Base-by-base conservation (phyloP, 768 basidiomycete genomes). In the Fistulinella prunicolor region DNA sequence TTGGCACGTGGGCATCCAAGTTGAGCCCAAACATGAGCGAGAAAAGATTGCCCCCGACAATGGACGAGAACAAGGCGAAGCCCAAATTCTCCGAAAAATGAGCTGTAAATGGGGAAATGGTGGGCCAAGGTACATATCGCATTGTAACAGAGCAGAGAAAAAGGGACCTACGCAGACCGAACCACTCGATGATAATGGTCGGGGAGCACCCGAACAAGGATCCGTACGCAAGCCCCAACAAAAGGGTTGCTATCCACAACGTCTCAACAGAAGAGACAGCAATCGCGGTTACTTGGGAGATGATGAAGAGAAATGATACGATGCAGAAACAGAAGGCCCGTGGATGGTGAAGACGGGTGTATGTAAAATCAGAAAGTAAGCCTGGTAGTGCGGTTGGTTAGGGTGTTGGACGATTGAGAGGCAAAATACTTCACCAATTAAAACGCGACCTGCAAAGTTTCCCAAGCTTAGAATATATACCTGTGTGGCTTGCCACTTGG, bases 31-130 rank as follows among this genome's bases (percentile, higher is more conserved):
- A 94, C 37, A 83, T 71, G 43, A 94, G 56, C 17, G 89, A 91
- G 64, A 92, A 88, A 1, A 93, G 38, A 67, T 94, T 94, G 0
- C 86, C 86, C 4, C 85, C 87, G 6, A 84, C 16, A 45, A 91
- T 68, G 1, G 93, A 89, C 1, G 87, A 78, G 38, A 90, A 67
- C 17, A 80, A 79, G 20, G 87, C 72, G 60, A 79, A 89, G 9
- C 91, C 91, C 86, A 85, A 91, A 66, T 94, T 94, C 70, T 93
- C 85, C 1, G 83, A 84, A 56, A 89, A 86, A 61, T 86, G 85
- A 12, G 73, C 83, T 85, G 55, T 9, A 8, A 12, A 9, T 4
- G 7, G 13, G 30, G 9, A 14, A 14, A 32, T 14, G n/a, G 9
- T 6, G 24, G 23, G 34, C 9, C 30, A 22, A 34, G 1, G 47